These are phyloP conservation scores for Trypanosoma avium DNA, from an alignment of 208 protist species.

Conservation along the genomic window DNA sequence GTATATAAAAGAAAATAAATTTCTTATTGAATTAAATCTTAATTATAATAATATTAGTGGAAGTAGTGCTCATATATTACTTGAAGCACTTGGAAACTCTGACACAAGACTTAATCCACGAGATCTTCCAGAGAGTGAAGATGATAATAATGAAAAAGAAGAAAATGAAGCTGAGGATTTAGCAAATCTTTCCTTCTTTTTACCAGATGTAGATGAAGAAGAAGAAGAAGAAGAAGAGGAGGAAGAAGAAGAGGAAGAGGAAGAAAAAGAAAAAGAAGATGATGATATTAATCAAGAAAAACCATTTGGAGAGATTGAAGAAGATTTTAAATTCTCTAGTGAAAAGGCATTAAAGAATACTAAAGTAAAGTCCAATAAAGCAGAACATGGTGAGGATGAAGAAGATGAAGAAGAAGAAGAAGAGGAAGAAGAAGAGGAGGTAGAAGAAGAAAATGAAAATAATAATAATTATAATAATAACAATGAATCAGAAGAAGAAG, in stretches of 20 bases:
- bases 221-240: slow-evolving; percentile 33
- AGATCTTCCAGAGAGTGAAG: slow-evolving; percentile 29
- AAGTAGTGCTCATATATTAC: slow-evolving; percentile 24
- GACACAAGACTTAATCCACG: slow-evolving; percentile 60
- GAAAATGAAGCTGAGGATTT: slow-evolving; percentile 15
- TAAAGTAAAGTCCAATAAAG: no score
- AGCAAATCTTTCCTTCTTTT: slow-evolving; percentile 24
- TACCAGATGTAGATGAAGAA: slow-evolving; percentile 11
- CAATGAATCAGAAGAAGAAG: slow-evolving; percentile 31
- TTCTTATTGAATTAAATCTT: slow-evolving; percentile 60
- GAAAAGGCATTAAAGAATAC: no score
- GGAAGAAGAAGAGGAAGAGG: slow-evolving; percentile 29
- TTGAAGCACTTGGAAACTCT: slow-evolving; percentile 48
- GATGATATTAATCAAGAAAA: slow-evolving; percentile 20
- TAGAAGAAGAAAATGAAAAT: slow-evolving; percentile 19
- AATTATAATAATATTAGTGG: slow-evolving; percentile 53
- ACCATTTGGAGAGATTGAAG: no score
- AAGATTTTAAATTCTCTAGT: no score
- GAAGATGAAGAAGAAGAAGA: slow-evolving; percentile 14
- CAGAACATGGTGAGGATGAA: not conserved
- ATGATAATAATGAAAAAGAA: slow-evolving; percentile 1
- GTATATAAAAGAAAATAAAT: slow-evolving; percentile 75
- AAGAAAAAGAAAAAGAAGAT: slow-evolving; percentile 28
- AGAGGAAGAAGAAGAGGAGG: slow-evolving; percentile 26
- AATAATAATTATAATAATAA: slow-evolving; percentile 14